Evolutionary conservation across 148 eudicot species (phyloP).

Genomic region (Nepenthes gracilis): DNA sequence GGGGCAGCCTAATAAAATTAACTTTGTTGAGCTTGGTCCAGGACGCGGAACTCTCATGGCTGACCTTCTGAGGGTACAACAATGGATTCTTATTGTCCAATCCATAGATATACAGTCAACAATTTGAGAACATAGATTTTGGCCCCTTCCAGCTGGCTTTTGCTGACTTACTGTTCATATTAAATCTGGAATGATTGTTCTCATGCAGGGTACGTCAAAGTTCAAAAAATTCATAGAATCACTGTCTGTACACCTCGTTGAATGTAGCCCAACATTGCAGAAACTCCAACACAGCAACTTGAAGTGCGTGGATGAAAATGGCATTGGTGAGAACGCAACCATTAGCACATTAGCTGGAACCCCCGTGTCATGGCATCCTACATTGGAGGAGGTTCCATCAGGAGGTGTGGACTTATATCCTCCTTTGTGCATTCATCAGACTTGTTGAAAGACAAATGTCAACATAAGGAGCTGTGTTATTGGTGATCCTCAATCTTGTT

Average conservation of each 20-base stretch:
- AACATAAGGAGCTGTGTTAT: too few relatives aligned
- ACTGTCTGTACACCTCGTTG: slow-evolving; percentile 74
- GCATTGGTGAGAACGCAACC: slow-evolving; percentile 9
- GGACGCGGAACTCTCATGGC: slow-evolving; percentile 98
- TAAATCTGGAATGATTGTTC: neutral
- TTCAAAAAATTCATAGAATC: slow-evolving; percentile 59
- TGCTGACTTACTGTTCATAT: neutral
- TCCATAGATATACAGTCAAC: neutral
- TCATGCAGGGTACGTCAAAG: slow-evolving; percentile 72
- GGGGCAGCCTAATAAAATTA: slow-evolving; percentile 71
- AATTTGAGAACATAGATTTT: neutral
- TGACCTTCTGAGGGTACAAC: slow-evolving; percentile 79
- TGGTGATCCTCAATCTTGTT: too few relatives aligned
- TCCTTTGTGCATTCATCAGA: neutral
- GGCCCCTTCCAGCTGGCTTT: neutral
- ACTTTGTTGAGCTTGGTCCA: slow-evolving; percentile 89
- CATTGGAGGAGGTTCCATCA: slow-evolving; percentile 83
- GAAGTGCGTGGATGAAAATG: slow-evolving; percentile 54
- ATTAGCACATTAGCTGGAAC: slow-evolving; percentile 49
- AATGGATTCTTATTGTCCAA: neutral
- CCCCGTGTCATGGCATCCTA: slow-evolving; percentile 85
- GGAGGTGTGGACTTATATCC: slow-evolving; percentile 41
- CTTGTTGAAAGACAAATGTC: neutral
- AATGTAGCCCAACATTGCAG: slow-evolving; percentile 81
- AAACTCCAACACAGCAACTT: slow-evolving; percentile 58